Conservation (phyloP, 345 rosid genomes). For the Boechera retrofracta region DNA sequence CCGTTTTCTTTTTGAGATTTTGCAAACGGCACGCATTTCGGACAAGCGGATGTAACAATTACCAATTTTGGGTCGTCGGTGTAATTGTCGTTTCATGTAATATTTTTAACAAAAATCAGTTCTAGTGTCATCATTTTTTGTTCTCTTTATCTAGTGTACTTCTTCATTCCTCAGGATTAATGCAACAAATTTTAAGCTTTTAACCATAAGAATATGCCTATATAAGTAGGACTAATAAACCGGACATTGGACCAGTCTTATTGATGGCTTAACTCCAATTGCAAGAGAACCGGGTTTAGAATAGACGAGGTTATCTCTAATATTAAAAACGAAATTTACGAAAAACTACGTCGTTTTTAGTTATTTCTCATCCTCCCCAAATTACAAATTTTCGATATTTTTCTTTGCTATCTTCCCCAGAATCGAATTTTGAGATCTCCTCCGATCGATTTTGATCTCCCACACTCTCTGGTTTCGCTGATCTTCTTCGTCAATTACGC, state of each 20-base stretch:
- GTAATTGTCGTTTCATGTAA: constrained; percentile 24
- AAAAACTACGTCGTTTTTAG: not conserved
- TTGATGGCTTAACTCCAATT: not conserved
- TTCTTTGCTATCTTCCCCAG: not conserved
- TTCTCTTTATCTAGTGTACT: not conserved
- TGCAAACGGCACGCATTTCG: constrained; percentile 29
- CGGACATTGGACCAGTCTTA: not conserved
- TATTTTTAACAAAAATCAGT: not conserved
- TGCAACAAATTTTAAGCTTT: not conserved
- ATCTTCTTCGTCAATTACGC: not conserved
- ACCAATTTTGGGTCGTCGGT: constrained; percentile 48
- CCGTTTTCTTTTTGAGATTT: constrained; percentile 25
- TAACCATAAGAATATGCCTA: too few relatives aligned
- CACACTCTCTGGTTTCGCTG: not conserved
- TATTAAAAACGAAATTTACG: not conserved
- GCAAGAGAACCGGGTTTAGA: not conserved
- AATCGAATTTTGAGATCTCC: not conserved
- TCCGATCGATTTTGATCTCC: not conserved
- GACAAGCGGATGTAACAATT: constrained; percentile 52
- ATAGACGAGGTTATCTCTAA: not conserved
- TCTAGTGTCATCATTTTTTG: not conserved
- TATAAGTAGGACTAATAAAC: not conserved
- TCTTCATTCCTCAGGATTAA: not conserved
- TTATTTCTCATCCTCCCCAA: not conserved
- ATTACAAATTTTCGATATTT: not conserved